phyloP scores from a whole-genome alignment of 2,329 filamentous ascomycete species.

The Penicillium griseofulvum region DNA sequence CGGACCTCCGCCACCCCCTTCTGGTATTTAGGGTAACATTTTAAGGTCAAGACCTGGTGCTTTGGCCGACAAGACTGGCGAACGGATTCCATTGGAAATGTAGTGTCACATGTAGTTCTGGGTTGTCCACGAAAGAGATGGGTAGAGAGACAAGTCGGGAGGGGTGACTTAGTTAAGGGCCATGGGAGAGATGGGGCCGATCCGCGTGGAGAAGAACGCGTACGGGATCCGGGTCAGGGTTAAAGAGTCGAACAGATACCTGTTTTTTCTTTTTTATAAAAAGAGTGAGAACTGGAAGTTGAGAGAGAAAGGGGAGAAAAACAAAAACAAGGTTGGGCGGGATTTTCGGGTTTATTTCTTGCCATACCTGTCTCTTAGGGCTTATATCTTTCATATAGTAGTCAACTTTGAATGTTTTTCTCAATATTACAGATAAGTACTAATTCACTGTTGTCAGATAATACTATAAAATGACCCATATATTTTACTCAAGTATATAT shows the following conservation, averaged over 20 bases:
- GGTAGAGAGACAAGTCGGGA: background rate
- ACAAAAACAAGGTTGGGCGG: constrained; percentile 9
- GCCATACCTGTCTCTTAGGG: background rate
- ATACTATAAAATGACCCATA: too few relatives aligned
- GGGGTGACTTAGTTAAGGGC: constrained; percentile 7
- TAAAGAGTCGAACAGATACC: too few relatives aligned
- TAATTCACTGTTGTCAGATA: too few relatives aligned
- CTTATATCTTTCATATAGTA: background rate
- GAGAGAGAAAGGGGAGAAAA: background rate
- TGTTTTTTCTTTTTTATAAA: background rate
- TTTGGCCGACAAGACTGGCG: constrained; percentile 74
- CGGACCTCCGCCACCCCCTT: constrained; percentile 91
- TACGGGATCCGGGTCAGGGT: too few relatives aligned
- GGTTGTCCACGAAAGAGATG: constrained; percentile 6
- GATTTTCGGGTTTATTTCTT: background rate
- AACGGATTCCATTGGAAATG: constrained; percentile 52
- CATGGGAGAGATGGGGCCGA: constrained; percentile 13
- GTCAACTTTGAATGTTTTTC: too few relatives aligned
- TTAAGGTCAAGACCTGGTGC: constrained; percentile 92
- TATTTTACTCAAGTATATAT: too few relatives aligned
- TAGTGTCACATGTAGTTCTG: constrained; percentile 5
- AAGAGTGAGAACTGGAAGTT: background rate
- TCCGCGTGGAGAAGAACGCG: constrained; percentile 20
- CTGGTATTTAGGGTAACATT: constrained; percentile 90
- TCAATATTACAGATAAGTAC: too few relatives aligned